phyloP scores from a whole-genome alignment of 2,329 filamentous ascomycete species.

The Exophiala xenobiotica region DNA sequence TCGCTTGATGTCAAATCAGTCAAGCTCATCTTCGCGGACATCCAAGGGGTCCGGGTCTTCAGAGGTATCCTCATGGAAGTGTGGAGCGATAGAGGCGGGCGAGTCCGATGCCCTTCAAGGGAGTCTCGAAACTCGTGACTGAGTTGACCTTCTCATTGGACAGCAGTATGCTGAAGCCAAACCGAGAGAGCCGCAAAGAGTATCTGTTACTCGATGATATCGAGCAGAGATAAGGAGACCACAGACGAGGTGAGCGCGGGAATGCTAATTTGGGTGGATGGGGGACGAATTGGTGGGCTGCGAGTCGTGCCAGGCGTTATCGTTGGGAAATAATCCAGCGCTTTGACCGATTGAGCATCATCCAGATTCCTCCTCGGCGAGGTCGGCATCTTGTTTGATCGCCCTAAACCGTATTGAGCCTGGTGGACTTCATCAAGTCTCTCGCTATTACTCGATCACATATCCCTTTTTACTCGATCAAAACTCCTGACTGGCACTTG shows the following conservation, averaged over 20 bases:
- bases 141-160: conserved; percentile 15
- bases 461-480: conserved; percentile 28
- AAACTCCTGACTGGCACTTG: conserved; percentile 25
- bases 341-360: conserved; percentile 4
- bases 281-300: conserved; percentile 1
- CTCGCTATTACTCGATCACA: conserved; percentile 28
- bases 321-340: conserved; percentile 16
- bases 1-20: conserved; percentile 5
- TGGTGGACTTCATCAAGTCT: conserved; percentile 5
- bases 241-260: conserved; percentile 4
- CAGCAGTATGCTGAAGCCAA: background rate
- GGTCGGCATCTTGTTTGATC: conserved; percentile 9
- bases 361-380: conserved; percentile 11
- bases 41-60: too few relatives aligned
- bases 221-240: conserved; percentile 26
- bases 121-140: too few relatives aligned
- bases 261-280: conserved; percentile 3
- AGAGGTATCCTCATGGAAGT: conserved; percentile 1
- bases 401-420: conserved; percentile 19
- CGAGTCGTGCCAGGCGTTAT: conserved; percentile 19
- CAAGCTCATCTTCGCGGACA: conserved; percentile 5
- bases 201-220: conserved; percentile 31
- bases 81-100: conserved; percentile 18
- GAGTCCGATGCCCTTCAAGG: too few relatives aligned
- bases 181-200: background rate